phyloP scores from a whole-genome alignment of 78 protist species.

The Goniomonas avonlea region DNA sequence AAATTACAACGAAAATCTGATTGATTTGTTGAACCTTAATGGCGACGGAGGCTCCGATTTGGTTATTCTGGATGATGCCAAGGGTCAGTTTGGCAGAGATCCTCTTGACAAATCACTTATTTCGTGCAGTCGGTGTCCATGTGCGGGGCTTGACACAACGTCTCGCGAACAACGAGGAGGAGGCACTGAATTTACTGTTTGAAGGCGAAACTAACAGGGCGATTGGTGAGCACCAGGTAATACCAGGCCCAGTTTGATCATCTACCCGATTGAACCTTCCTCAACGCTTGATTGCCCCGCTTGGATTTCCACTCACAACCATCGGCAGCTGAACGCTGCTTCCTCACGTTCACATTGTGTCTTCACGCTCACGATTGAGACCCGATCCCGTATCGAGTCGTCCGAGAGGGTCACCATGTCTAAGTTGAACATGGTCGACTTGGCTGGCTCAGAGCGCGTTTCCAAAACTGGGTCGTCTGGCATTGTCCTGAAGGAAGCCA shows the following conservation, averaged over 20 bases:
- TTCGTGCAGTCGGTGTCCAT: neutral
- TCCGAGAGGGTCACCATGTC: conserved; percentile 1
- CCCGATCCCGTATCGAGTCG: conserved; percentile 57
- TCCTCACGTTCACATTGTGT: conserved; percentile 56
- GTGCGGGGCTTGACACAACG: conserved; percentile 19
- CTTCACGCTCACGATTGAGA: conserved; percentile 48
- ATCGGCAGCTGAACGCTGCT: conserved; percentile 17
- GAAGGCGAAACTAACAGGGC: conserved; percentile 56
- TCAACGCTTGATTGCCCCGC: too few relatives aligned
- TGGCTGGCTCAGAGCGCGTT: conserved; percentile 75
- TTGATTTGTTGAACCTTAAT: conserved; percentile 38
- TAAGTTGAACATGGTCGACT: conserved; percentile 46
- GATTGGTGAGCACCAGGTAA: conserved; percentile 44
- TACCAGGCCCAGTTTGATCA: too few relatives aligned
- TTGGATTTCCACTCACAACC: neutral
- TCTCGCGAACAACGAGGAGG: conserved; percentile 49
- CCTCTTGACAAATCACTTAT: too few relatives aligned
- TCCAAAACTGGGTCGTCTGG: conserved; percentile 55
- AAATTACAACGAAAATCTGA: conserved; percentile 54
- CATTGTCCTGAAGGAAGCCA: conserved; percentile 49
- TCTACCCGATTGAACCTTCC: too few relatives aligned
- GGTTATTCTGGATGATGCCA: conserved; percentile 10
- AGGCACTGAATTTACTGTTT: conserved; percentile 60
- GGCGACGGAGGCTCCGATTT: conserved; percentile 12
- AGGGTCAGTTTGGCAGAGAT: too few relatives aligned